Percentiles rank a stretch among this genome's conserved stretches.
These are phyloP conservation scores for Dichomitus squalens DNA, from an alignment of 1,284 basidiomycete genomes.

Conservation along the genomic window DNA sequence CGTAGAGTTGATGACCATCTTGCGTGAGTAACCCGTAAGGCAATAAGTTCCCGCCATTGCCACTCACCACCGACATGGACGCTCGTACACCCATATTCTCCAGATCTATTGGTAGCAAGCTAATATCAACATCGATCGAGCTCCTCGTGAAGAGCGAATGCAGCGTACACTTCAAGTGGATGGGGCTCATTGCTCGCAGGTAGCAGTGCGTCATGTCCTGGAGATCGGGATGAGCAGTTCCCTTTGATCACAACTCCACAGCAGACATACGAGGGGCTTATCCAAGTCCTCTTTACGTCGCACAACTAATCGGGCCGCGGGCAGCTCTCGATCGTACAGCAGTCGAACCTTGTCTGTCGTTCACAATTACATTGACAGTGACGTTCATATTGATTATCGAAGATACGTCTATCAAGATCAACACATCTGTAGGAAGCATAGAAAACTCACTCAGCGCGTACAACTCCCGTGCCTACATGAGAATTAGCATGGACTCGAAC, in stretches of 20 bases:
- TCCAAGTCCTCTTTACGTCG: constrained; percentile 69
- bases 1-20: background rate
- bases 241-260: constrained; percentile 11
- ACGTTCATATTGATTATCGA: background rate
- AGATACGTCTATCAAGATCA: background rate
- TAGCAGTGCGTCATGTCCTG: constrained; percentile 89
- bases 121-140: background rate
- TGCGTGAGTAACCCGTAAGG: background rate
- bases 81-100: constrained; percentile 83
- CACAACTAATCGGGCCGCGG: constrained; percentile 80
- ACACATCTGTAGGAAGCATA: background rate
- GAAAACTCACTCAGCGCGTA: constrained; percentile 34
- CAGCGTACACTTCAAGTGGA: constrained; percentile 78
- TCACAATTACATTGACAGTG: background rate
- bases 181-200: constrained; percentile 88
- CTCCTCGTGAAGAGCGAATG: constrained; percentile 1
- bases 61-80: constrained; percentile 79
- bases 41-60: background rate
- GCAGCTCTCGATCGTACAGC: constrained; percentile 79
- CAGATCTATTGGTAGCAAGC: constrained; percentile 57
- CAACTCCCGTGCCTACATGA: constrained; percentile 30
- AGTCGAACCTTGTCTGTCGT: constrained; percentile 76
- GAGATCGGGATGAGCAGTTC: background rate
- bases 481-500: background rate
- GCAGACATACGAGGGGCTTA: constrained; percentile 61